Evolutionary conservation across 768 basidiomycete species (phyloP).

Genomic region (Collybiopsis luxurians): DNA sequence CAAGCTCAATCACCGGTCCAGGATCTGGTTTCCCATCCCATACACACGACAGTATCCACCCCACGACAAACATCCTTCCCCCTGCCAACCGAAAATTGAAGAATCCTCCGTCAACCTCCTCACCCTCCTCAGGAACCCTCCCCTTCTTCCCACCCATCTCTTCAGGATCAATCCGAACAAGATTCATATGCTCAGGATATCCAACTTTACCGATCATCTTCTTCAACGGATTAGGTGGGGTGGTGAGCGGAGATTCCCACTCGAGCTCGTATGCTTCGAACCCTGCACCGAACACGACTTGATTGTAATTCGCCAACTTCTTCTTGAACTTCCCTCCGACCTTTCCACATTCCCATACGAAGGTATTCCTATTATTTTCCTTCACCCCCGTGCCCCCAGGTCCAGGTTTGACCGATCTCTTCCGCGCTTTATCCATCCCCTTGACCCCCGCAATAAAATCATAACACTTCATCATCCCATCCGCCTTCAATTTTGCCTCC

Average conservation of each 20-base stretch:
- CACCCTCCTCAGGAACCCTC: neutral
- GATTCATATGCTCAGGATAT: constrained; percentile 11
- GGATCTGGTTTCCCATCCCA: constrained; percentile 13
- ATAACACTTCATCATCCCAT: constrained; percentile 10
- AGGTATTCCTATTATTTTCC: neutral
- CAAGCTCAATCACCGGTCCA: constrained; percentile 14
- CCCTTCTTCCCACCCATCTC: neutral
- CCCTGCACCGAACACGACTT: constrained; percentile 9
- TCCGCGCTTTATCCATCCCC: constrained; percentile 10
- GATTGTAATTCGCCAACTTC: constrained; percentile 11
- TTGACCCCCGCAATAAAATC: constrained; percentile 14
- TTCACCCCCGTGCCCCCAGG: constrained; percentile 2
- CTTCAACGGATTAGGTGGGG: constrained; percentile 5
- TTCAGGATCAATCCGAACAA: constrained; percentile 4
- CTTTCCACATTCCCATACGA: constrained; percentile 17
- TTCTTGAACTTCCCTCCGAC: constrained; percentile 10
- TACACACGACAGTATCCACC: constrained; percentile 16
- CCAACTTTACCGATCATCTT: constrained; percentile 1
- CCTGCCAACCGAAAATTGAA: constrained; percentile 12
- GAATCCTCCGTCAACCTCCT: neutral
- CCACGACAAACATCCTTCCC: constrained; percentile 13
- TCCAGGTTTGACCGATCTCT: constrained; percentile 4
- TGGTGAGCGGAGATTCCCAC: constrained; percentile 16
- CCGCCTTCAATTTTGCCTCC: constrained; percentile 7
- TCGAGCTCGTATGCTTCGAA: constrained; percentile 16